Evolutionary conservation across 2,329 filamentous ascomycete genomes (phyloP).

Genomic region (Calonectria fujianensis): DNA sequence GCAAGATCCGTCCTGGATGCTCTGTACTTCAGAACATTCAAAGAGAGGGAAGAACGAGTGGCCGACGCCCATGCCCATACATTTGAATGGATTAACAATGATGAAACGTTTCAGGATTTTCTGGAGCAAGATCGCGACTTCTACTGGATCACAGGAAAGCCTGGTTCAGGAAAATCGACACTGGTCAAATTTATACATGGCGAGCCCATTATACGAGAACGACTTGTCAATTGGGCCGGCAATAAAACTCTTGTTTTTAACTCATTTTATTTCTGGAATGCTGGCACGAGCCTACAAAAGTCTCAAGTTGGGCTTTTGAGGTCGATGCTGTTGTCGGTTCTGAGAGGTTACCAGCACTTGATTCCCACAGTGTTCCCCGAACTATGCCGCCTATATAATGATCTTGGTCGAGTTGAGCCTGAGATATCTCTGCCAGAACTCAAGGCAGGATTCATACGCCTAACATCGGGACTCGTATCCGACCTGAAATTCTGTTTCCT

Average conservation of each 20-base stretch:
- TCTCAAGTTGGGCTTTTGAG: constrained; percentile 1
- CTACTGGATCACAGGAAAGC: constrained; percentile 7
- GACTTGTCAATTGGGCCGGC: not conserved
- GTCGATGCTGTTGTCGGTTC: not conserved
- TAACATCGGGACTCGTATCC: not conserved
- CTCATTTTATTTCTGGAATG: constrained; percentile 10
- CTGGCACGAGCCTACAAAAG: not conserved
- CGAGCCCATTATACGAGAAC: not conserved
- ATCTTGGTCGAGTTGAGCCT: not conserved
- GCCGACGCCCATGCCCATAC: constrained; percentile 1
- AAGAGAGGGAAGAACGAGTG: constrained; percentile 6
- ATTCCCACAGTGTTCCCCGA: constrained; percentile 10
- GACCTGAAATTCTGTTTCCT: not conserved
- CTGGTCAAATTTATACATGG: not conserved
- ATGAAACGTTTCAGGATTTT: not conserved
- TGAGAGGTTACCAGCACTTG: not conserved
- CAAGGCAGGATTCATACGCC: constrained; percentile 16
- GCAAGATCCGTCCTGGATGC: not conserved
- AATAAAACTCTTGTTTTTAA: not conserved
- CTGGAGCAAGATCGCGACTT: not conserved
- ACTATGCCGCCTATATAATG: constrained; percentile 8
- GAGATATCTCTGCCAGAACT: constrained; percentile 1
- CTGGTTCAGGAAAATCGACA: constrained; percentile 11
- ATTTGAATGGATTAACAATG: constrained; percentile 1
- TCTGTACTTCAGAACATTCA: constrained; percentile 6